Evolutionary conservation across 2,329 filamentous ascomycete genomes (phyloP), one percentile per base, ranked within the genome.

Genomic region (Lachnum nothofagi): DNA sequence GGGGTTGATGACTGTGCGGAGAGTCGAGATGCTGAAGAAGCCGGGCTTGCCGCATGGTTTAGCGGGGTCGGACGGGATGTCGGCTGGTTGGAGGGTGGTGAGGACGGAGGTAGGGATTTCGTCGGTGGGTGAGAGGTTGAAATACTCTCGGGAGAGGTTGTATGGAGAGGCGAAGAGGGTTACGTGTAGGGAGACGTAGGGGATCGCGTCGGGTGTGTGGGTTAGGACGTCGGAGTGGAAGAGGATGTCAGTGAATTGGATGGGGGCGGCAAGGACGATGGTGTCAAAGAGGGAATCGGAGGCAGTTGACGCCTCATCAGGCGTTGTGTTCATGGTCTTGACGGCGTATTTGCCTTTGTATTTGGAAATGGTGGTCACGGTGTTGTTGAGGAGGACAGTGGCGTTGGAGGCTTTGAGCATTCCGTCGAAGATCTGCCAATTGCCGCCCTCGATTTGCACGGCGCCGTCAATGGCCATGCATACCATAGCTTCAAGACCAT

Each of bases 351-450:
- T 75, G 3, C 70, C 67, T 7, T 72, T 70, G 16, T 72, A 67
- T 45, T 78, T 72, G 1, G 69, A 65, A 42, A 95, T 79, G 3
- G 71, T 72, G 0, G 75, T 73, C 1, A 96, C 85, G 0, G 79
- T 74, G 0, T 85, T 86, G 60, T 91, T 86, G 20, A 87, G 71
- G 33, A 72, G 70, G 4, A 91, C 56, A 0, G 72, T 67, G 0
- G 86, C 82, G 3, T 75, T 70, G 1, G 88, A 85, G 0, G 73
- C 70, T 31, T 78, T 73, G 1, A 91, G 71, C 86, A 96, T 94
- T 38, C 76, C 71, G n/a, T 84, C 77, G 63, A 98, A 98, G 46
- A 98, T 95, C 60, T 81, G 83, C 90, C 91, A 97, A 67, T 97
- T 98, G 1, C 93, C 93, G 5, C 90, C 90, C 12, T 79, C 68